Evolutionary conservation across 805 yeast genomes (phyloP), one percentile per base, ranked within the genome.

Genomic region (Candida tibetensis): DNA sequence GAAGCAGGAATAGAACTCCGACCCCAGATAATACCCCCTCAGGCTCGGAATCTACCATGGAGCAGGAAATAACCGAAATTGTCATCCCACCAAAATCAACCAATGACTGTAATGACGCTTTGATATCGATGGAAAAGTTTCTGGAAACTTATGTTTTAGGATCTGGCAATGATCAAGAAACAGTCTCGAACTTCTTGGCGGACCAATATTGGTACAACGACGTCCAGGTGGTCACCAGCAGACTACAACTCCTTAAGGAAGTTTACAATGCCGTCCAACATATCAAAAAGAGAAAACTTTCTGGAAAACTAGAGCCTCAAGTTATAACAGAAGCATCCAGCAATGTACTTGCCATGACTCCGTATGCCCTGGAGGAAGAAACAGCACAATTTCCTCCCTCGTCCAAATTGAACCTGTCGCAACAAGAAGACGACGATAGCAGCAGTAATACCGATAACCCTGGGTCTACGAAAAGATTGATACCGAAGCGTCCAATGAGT

Each of bases 241-340:
- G 64, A 32, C 42, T 63, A 17, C 54, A 52, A 33, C 45, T 59
- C 16, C 48, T 64, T 26, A 53, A 52, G 33, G 67, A 60, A 32
- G 48, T 55, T 2, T 60, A 58, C 39, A 50, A 46, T 30, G 40
- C 61, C 2, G 47, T 61, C 3, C 62, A 52, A 23, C 28, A 42
- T 6, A 38, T 55, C 30, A 57, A 55, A 37, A 51, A 49, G 34
- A 45, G 41, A 28, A 49, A 41, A 34, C 22, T 34, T n/a, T 21
- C 25, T 7, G 25, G 25, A 10, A 21, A 21, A 21, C 25, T 21
- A 7, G 25, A 7, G 7, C 10, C 25, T 21, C 25, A 21, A 10
- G 25, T 7, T 7, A 10, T 10, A 10, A 15, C 18, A 7, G 12
- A n/a, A 10, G 32, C 4, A 4, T 9, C n/a, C 14, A 8, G 17